phyloP scores from a whole-genome alignment of 441 rosid genomes.

The Erodium chrysanthum region DNA sequence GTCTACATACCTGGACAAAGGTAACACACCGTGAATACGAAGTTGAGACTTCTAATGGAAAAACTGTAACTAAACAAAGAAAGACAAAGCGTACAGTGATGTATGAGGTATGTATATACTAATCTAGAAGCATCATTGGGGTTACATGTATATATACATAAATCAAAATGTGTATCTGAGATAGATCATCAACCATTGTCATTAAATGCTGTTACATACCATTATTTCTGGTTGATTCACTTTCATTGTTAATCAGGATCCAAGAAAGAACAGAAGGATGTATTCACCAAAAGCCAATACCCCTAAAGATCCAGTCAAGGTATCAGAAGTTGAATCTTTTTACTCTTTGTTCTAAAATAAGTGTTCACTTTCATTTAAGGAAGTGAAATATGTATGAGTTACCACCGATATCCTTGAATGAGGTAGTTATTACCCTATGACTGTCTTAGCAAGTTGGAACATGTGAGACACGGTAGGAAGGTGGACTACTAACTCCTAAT shows the following conservation, averaged over 20 bases:
- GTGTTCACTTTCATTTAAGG: too few species aligned
- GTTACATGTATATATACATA: background rate
- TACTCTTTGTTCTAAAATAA: too few species aligned
- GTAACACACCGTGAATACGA: slow-evolving; percentile 73
- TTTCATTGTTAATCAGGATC: slow-evolving; percentile 37
- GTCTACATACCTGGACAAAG: slow-evolving; percentile 25
- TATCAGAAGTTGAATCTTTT: slow-evolving; percentile 14
- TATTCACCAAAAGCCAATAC: slow-evolving; percentile 42
- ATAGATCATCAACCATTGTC: background rate
- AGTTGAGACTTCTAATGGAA: slow-evolving; percentile 53
- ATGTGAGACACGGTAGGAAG: too few species aligned
- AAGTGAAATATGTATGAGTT: too few species aligned
- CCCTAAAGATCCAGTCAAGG: slow-evolving; percentile 44
- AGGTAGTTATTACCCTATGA: too few species aligned
- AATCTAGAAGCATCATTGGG: background rate
- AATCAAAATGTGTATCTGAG: background rate
- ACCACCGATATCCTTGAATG: too few species aligned
- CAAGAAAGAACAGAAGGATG: slow-evolving; percentile 40
- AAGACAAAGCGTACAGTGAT: slow-evolving; percentile 27
- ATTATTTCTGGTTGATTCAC: background rate
- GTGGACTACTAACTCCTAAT: too few species aligned
- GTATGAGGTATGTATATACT: background rate
- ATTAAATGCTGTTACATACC: slow-evolving; percentile 10
- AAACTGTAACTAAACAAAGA: slow-evolving; percentile 57
- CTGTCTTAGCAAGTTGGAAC: too few species aligned